Percentiles rank a stretch among this genome's conserved stretches.
Conservation (phyloP, 306 rosid species). For the Bauhinia variegata region DNA sequence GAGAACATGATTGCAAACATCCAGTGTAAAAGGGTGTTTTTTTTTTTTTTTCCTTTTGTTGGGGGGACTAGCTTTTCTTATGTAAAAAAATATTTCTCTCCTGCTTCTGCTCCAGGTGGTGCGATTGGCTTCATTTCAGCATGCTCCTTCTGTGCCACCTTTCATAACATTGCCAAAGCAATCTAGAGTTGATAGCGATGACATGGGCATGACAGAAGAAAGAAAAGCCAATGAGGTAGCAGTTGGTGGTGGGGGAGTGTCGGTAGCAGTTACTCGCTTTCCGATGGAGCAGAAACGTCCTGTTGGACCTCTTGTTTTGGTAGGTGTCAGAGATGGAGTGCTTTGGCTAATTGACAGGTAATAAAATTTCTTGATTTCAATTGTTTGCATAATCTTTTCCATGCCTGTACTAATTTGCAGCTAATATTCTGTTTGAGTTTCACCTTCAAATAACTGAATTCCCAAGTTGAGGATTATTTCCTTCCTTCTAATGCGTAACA, state of each 20-base stretch:
- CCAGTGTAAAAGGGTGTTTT: no score
- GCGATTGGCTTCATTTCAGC: constrained; percentile 98
- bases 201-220: constrained; percentile 68
- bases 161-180: constrained; percentile 77
- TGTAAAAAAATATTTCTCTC: constrained; percentile 27
- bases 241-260: constrained; percentile 99
- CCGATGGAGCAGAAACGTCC: constrained; percentile 98
- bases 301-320: constrained; percentile 87
- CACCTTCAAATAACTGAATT: neutral
- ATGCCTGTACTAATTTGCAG: constrained; percentile 5
- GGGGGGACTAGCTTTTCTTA: no score
- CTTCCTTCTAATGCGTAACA: constrained; percentile 4
- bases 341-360: constrained; percentile 99
- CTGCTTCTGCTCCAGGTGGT: constrained; percentile 69
- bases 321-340: constrained; percentile 97
- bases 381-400: constrained; percentile 24
- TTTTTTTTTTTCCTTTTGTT: no score
- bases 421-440: no score
- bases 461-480: constrained; percentile 2
- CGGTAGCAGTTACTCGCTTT: constrained; percentile 94
- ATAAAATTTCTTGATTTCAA: constrained; percentile 29
- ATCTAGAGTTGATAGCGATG: constrained; percentile 73
- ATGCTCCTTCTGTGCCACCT: constrained; percentile 97
- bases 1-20: constrained; percentile 20
- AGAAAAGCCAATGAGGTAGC: constrained; percentile 85